phyloP scores from a whole-genome alignment of 345 rosid genomes.

The Pugionium dolabratum region DNA sequence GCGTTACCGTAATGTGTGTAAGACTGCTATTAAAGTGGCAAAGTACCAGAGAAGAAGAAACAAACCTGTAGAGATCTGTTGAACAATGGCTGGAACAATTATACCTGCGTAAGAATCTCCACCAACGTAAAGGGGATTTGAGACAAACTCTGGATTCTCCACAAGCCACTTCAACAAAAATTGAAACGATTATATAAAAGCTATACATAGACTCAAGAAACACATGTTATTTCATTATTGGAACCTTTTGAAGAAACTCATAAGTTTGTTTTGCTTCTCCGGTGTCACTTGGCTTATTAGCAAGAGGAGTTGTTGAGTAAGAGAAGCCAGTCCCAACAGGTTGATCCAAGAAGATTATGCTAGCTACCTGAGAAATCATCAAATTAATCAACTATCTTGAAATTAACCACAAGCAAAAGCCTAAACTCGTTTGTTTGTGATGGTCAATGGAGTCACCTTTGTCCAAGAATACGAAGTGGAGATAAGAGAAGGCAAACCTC shows the following conservation, averaged over 20 bases:
- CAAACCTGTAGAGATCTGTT: conserved; percentile 18
- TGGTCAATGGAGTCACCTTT: conserved; percentile 42
- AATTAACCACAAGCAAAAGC: background rate
- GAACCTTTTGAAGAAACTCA: conserved; percentile 25
- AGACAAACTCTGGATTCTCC: conserved; percentile 16
- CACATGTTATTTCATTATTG: background rate
- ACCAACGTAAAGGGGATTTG: conserved; percentile 3
- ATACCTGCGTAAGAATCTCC: conserved; percentile 16
- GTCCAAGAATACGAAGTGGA: conserved; percentile 70
- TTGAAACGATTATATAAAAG: background rate
- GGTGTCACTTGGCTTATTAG: conserved; percentile 47
- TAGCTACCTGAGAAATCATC: conserved; percentile 21
- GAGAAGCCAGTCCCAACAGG: conserved; percentile 80
- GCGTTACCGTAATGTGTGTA: conserved; percentile 18
- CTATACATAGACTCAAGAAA: background rate
- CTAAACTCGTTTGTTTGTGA: background rate
- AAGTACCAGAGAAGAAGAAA: background rate
- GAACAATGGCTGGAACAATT: conserved; percentile 12
- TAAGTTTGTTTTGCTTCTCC: conserved; percentile 35
- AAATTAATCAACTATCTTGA: background rate
- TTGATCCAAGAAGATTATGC: conserved; percentile 33
- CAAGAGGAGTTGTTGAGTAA: conserved; percentile 41
- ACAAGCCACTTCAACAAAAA: conserved; percentile 1
- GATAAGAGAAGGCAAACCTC: conserved; percentile 59
- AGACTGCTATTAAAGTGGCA: background rate